Evolutionary conservation across 2,329 filamentous ascomycete genomes (phyloP).

Genomic region (Byssothecium circinans): DNA sequence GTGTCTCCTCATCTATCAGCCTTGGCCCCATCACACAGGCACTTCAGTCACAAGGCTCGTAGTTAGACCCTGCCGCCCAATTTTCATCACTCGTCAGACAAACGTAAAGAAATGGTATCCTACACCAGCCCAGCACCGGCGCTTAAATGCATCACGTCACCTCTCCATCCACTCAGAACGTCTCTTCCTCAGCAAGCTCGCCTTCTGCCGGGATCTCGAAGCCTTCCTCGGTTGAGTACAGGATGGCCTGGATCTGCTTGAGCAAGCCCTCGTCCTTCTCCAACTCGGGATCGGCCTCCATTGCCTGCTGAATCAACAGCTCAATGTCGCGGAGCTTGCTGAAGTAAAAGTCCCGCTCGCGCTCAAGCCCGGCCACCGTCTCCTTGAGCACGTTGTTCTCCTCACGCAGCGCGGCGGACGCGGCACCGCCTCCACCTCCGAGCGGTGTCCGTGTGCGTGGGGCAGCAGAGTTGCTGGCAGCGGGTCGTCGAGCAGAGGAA

Average conservation of each 20-base stretch:
- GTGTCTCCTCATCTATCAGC: constrained; percentile 7
- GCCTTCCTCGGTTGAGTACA: constrained; percentile 86
- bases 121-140: constrained; percentile 25
- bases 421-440: constrained; percentile 55
- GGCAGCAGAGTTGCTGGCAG: constrained; percentile 44
- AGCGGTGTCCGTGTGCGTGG: constrained; percentile 46
- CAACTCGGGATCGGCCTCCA: constrained; percentile 88
- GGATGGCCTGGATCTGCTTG: constrained; percentile 93
- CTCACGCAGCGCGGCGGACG: constrained; percentile 71
- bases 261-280: constrained; percentile 93
- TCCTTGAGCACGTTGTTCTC: constrained; percentile 92
- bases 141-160: constrained; percentile 34
- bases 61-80: neutral
- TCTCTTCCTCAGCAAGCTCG: constrained; percentile 75
- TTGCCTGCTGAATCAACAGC: constrained; percentile 86
- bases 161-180: constrained; percentile 21
- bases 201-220: constrained; percentile 87
- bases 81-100: constrained; percentile 19
- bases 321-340: constrained; percentile 98
- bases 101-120: constrained; percentile 35
- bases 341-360: constrained; percentile 98
- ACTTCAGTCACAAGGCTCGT: neutral
- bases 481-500: constrained; percentile 44
- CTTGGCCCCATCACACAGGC: neutral
- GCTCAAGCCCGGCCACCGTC: constrained; percentile 90